Evolutionary conservation across 2,329 filamentous ascomycete species (phyloP).

Genomic region (Colletotrichum aenigma): DNA sequence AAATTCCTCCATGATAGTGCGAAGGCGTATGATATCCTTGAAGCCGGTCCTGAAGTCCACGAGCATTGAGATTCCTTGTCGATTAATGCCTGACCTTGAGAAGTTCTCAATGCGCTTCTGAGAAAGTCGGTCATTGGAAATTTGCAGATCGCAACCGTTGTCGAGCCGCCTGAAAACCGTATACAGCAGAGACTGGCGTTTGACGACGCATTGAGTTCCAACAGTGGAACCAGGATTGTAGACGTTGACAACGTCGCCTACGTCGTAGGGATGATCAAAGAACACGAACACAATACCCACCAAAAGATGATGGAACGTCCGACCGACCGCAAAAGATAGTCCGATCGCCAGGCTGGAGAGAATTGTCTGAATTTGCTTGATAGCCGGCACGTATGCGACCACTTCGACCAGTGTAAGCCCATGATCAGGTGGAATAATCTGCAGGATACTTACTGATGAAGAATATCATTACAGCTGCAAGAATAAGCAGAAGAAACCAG

Average conservation of each 20-base stretch:
- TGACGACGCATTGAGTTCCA: conserved; percentile 26
- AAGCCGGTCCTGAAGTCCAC: conserved; percentile 74
- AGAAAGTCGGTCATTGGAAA: conserved; percentile 69
- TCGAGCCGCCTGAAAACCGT: conserved; percentile 36
- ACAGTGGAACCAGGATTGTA: conserved; percentile 41
- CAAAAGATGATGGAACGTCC: conserved; percentile 72
- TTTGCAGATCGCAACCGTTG: conserved; percentile 31
- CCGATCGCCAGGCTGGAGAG: conserved; percentile 41
- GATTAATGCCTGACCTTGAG: conserved; percentile 65
- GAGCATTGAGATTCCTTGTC: conserved; percentile 67
- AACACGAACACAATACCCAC: conserved; percentile 75
- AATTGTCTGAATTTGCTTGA: conserved; percentile 31
- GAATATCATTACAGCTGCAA: conserved; percentile 28
- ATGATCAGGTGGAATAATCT: neutral
- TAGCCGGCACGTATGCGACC: conserved; percentile 26
- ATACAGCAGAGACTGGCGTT: conserved; percentile 35
- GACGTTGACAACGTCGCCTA: conserved; percentile 73
- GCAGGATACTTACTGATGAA: conserved; percentile 24
- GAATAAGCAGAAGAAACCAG: conserved; percentile 27
- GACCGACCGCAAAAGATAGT: conserved; percentile 75
- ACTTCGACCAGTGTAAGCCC: neutral
- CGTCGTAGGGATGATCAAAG: conserved; percentile 75
- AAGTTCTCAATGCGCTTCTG: conserved; percentile 74
- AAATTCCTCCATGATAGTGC: conserved; percentile 67
- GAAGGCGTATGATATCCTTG: conserved; percentile 69